Evolutionary conservation across 345 rosid genomes (phyloP).

Genomic region (Carallia pectinifolia): DNA sequence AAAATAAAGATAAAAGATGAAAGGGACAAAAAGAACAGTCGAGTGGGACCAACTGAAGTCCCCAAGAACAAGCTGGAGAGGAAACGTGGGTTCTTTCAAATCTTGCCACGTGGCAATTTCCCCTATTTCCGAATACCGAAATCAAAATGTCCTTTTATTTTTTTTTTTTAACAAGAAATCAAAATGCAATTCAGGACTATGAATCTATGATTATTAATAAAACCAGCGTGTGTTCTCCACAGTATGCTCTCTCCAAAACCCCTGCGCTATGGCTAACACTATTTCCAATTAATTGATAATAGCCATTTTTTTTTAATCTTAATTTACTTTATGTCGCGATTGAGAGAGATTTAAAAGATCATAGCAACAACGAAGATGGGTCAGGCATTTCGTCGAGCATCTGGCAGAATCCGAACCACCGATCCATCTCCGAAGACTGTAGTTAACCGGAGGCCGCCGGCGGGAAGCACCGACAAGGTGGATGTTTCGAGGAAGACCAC

Average conservation of each 20-base stretch:
- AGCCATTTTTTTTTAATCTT: not conserved
- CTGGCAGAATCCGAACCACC: slow-evolving; percentile 53
- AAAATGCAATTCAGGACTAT: not conserved
- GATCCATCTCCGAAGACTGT: slow-evolving; percentile 42
- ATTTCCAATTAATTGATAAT: not conserved
- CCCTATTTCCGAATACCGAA: not conserved
- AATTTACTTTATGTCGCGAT: too few relatives aligned
- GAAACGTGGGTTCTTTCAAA: not conserved
- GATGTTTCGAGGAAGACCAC: slow-evolving; percentile 24
- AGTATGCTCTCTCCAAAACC: not conserved
- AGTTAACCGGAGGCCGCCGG: slow-evolving; percentile 37
- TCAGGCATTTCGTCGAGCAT: slow-evolving; percentile 98
- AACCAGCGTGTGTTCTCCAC: not conserved
- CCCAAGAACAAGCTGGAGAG: not conserved
- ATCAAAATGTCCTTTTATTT: too few relatives aligned
- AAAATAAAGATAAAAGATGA: too few relatives aligned
- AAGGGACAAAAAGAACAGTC: too few relatives aligned
- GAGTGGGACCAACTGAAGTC: too few relatives aligned
- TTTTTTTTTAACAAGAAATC: too few relatives aligned
- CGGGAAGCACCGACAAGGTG: slow-evolving; percentile 27
- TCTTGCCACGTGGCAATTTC: not conserved
- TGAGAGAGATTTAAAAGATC: not conserved
- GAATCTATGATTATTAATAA: too few relatives aligned
- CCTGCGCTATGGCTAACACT: not conserved
- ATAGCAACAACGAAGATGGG: slow-evolving; percentile 52